Evolutionary conservation across 129 eudicot species (phyloP).

Genomic region (Lonicera japonica): DNA sequence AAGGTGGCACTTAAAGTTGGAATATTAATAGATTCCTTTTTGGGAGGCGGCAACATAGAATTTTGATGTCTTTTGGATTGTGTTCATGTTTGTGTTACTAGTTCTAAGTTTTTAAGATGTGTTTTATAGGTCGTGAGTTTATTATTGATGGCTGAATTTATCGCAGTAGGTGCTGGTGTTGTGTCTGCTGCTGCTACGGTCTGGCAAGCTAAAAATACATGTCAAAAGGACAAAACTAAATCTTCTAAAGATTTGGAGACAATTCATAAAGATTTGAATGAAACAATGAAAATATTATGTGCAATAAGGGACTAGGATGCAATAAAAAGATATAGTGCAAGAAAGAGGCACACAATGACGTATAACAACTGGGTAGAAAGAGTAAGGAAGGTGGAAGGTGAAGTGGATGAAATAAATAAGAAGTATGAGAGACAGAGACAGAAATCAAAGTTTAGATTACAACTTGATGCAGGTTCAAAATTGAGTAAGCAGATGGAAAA

Average conservation of each 20-base stretch:
- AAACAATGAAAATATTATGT: constrained; percentile 8
- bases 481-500: constrained; percentile 16
- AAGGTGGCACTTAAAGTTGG: too few relatives aligned
- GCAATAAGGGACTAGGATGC: not conserved
- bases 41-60: too few relatives aligned
- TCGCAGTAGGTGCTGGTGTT: too few relatives aligned
- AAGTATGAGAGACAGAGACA: not conserved
- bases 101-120: too few relatives aligned
- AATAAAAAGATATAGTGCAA: constrained; percentile 3
- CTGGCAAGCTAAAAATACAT: constrained; percentile 6
- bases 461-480: not conserved
- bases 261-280: constrained; percentile 1
- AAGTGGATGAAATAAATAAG: not conserved
- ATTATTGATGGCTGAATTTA: too few relatives aligned
- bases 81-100: too few relatives aligned
- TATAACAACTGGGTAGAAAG: constrained; percentile 3
- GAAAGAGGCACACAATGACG: constrained; percentile 13
- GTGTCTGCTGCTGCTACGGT: constrained; percentile 7
- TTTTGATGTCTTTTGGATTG: too few relatives aligned
- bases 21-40: too few relatives aligned
- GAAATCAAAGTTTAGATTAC: not conserved
- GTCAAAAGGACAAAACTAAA: constrained; percentile 10
- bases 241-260: constrained; percentile 12
- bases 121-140: too few relatives aligned
- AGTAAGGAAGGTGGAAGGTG: not conserved